phyloP scores from a whole-genome alignment of 306 rosid species.

The Fragaria vesca region DNA sequence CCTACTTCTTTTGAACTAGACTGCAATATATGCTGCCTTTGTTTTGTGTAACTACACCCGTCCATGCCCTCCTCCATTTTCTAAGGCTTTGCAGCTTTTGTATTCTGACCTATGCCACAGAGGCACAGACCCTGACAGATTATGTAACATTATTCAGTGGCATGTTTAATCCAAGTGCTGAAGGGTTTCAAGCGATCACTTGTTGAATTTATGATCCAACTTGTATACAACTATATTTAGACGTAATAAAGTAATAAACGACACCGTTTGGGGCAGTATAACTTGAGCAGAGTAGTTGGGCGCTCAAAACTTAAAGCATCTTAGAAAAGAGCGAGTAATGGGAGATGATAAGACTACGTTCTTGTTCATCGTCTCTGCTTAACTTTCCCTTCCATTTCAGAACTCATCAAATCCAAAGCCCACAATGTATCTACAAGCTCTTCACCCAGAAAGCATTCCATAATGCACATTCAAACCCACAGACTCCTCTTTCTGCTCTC shows the following conservation, averaged over 20 bases:
- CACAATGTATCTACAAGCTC: conserved; percentile 20
- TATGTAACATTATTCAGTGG: neutral
- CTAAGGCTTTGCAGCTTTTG: neutral
- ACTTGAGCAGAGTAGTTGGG: too few relatives aligned
- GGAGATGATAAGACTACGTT: conserved; percentile 24
- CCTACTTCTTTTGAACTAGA: neutral
- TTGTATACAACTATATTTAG: too few relatives aligned
- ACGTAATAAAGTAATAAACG: neutral
- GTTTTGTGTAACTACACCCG: neutral
- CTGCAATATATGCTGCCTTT: neutral
- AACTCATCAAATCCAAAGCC: conserved; percentile 3
- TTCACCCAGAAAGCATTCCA: conserved; percentile 19
- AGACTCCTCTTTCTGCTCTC: conserved; percentile 42
- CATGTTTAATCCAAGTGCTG: neutral
- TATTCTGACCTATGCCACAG: neutral
- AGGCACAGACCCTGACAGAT: neutral
- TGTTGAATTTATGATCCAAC: too few relatives aligned
- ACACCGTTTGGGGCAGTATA: neutral
- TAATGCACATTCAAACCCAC: conserved; percentile 10
- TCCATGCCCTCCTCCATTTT: neutral
- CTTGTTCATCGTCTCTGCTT: conserved; percentile 8
- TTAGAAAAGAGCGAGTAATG: conserved; percentile 16
- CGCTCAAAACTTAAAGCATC: too few relatives aligned
- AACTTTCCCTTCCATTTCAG: conserved; percentile 1
- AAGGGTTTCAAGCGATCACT: neutral